Conservation (phyloP, 345 rosid genomes). For the Gossypium arboreum region DNA sequence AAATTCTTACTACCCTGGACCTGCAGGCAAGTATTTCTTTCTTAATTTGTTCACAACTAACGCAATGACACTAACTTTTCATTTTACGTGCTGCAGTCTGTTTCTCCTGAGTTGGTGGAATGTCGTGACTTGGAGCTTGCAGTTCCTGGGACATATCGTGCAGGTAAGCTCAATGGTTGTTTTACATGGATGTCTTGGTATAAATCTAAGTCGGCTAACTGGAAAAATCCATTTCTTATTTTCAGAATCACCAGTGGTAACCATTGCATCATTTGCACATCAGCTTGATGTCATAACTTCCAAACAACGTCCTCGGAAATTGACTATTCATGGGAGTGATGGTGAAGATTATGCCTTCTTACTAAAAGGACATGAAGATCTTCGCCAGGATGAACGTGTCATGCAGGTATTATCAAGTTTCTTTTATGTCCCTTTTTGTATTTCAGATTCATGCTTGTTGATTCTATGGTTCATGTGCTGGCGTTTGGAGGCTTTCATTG, state of each 20-base stretch:
- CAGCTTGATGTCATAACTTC: conserved; percentile 92
- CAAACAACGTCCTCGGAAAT: conserved; percentile 90
- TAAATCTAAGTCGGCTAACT: background rate
- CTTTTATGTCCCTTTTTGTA: conserved; percentile 11
- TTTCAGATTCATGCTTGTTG: background rate
- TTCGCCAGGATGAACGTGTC: conserved; percentile 99
- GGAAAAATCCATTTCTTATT: background rate
- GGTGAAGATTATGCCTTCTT: conserved; percentile 90
- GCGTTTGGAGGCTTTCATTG: conserved; percentile 27
- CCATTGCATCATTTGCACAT: conserved; percentile 83
- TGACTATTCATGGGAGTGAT: conserved; percentile 93
- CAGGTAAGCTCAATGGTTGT: conserved; percentile 43
- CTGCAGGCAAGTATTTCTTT: conserved; percentile 57
- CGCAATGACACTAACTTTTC: conserved; percentile 16
- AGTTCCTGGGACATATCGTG: conserved; percentile 93
- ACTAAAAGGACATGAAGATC: conserved; percentile 97
- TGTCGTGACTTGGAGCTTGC: conserved; percentile 93
- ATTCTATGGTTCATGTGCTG: background rate
- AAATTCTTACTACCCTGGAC: conserved; percentile 83
- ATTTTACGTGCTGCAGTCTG: conserved; percentile 51
- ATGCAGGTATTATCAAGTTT: conserved; percentile 72
- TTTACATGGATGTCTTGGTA: background rate
- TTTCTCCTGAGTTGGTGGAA: conserved; percentile 87
- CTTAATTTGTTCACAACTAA: conserved; percentile 13
- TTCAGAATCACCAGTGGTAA: conserved; percentile 82